A percentile compares a stretch with the other conserved stretches of the same genome.
phyloP scores from a whole-genome alignment of 768 basidiomycete species.

The Lentinula edodes region DNA sequence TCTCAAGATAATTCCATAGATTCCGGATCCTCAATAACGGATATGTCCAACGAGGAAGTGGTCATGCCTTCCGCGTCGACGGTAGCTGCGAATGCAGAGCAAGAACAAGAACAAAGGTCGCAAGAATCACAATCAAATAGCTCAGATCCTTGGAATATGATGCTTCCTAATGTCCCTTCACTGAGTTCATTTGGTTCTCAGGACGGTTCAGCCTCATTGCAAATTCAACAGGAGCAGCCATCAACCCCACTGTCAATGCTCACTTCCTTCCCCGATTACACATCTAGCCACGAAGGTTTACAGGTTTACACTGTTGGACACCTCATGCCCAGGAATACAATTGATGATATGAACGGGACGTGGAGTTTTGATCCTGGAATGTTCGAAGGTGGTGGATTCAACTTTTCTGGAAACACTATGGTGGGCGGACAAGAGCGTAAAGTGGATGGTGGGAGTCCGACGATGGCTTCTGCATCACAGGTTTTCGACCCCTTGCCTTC shows the following conservation, averaged over 20 bases:
- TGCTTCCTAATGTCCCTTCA: constrained; percentile 4
- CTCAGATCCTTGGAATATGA: constrained; percentile 1
- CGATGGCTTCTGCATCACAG: constrained; percentile 20
- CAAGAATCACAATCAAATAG: neutral
- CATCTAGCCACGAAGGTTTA: constrained; percentile 50
- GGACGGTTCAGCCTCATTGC: neutral
- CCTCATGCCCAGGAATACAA: constrained; percentile 51
- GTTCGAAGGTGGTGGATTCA: constrained; percentile 13
- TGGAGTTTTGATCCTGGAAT: constrained; percentile 50
- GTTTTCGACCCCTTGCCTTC: constrained; percentile 34
- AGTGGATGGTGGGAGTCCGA: constrained; percentile 6
- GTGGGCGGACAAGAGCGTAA: constrained; percentile 4
- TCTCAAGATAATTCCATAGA: neutral
- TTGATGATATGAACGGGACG: constrained; percentile 49
- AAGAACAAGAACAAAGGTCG: neutral
- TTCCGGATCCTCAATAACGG: neutral
- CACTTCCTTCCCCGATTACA: constrained; percentile 15
- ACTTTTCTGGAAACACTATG: constrained; percentile 15
- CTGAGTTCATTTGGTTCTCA: neutral
- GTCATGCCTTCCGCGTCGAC: constrained; percentile 3
- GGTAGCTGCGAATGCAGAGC: neutral
- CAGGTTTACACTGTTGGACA: constrained; percentile 82
- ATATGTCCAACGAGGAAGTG: constrained; percentile 12
- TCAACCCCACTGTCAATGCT: constrained; percentile 20
- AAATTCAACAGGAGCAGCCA: constrained; percentile 15